phyloP scores from a whole-genome alignment of 2,329 filamentous ascomycete species.

The Cercospora janseana region DNA sequence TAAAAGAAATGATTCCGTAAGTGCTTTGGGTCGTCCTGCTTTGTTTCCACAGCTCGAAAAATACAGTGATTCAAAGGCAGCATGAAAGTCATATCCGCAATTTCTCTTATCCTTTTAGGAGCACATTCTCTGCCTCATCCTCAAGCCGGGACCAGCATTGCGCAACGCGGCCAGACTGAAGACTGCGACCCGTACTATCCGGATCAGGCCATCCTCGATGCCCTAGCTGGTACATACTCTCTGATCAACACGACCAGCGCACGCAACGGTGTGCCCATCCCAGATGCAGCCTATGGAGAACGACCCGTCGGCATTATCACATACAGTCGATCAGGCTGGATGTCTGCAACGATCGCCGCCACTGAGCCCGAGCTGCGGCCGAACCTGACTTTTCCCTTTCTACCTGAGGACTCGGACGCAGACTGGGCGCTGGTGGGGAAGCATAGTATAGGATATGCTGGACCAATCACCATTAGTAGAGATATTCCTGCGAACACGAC shows the following conservation, averaged over 20 bases:
- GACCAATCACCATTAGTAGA: constrained; percentile 8
- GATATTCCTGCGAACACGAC: constrained; percentile 12
- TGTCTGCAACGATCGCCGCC: constrained; percentile 18
- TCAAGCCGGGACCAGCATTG: neutral
- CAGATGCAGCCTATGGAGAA: constrained; percentile 13
- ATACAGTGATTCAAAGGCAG: neutral
- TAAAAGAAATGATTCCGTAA: no score
- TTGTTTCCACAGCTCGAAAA: neutral
- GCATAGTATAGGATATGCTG: constrained; percentile 15
- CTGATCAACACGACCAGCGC: constrained; percentile 15
- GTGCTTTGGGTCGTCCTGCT: neutral
- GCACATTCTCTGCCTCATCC: neutral
- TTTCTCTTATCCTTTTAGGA: neutral
- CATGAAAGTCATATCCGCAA: neutral
- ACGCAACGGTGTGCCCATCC: constrained; percentile 12
- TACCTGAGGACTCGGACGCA: constrained; percentile 4
- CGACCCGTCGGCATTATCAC: constrained; percentile 18
- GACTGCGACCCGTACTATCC: constrained; percentile 3
- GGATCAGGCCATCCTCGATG: constrained; percentile 10
- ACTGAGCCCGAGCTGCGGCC: constrained; percentile 17
- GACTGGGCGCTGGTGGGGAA: constrained; percentile 19
- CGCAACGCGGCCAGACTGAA: neutral
- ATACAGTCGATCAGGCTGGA: constrained; percentile 17
- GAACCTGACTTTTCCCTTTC: constrained; percentile 17
- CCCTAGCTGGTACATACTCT: constrained; percentile 16